phyloP scores from a whole-genome alignment of 345 rosid genomes.

The Aquilaria yunnanensis region DNA sequence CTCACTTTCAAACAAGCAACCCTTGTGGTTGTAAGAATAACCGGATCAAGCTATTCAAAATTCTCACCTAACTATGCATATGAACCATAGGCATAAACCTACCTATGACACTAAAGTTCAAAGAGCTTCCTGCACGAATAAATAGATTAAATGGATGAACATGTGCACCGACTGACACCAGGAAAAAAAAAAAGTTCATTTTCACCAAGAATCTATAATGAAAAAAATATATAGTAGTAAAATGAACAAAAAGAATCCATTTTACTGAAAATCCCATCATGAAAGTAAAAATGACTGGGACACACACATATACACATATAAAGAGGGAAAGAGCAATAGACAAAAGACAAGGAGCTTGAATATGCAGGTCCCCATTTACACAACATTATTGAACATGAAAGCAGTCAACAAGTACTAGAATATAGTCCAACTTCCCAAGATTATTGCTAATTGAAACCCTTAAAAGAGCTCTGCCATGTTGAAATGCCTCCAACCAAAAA shows the following conservation, averaged over 20 bases:
- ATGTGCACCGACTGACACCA: conserved; percentile 88
- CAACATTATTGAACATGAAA: no score
- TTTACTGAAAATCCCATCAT: background rate
- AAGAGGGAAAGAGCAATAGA: no score
- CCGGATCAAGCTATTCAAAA: no score
- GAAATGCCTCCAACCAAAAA: conserved; percentile 51
- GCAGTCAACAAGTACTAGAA: conserved; percentile 45
- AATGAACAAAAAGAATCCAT: background rate
- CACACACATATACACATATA: no score
- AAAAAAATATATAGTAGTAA: conserved; percentile 1
- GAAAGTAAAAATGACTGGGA: no score
- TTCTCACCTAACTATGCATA: no score
- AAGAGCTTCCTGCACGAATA: conserved; percentile 41
- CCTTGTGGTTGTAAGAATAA: no score
- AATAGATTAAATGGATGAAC: conserved; percentile 68
- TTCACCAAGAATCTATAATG: conserved; percentile 2
- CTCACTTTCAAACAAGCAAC: no score
- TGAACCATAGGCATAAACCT: conserved; percentile 5
- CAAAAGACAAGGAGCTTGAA: no score
- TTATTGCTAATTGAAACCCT: conserved; percentile 45
- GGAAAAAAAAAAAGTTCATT: conserved; percentile 13
- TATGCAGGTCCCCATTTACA: no score
- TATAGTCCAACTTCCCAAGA: conserved; percentile 61
- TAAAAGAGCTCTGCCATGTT: conserved; percentile 71
- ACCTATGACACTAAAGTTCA: conserved; percentile 68